Conservation (phyloP, 257 asterid species). For the Jasminum sambac region DNA sequence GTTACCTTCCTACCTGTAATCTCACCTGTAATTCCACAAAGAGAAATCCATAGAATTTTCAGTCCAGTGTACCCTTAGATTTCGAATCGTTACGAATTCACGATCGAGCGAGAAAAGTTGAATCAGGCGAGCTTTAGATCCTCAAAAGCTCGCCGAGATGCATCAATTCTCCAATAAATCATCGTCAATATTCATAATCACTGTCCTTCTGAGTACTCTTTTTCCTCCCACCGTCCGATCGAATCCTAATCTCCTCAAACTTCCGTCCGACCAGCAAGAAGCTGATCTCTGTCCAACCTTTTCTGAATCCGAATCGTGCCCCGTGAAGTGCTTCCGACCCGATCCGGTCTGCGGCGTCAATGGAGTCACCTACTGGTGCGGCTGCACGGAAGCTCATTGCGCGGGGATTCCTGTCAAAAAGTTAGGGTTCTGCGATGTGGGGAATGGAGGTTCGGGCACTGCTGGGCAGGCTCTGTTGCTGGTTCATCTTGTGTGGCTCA, state of each 20-base stretch:
- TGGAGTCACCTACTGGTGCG: slow-evolving; percentile 94
- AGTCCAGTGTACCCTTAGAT: neutral
- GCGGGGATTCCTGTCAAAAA: slow-evolving; percentile 71
- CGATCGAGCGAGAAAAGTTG: neutral
- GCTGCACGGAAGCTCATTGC: slow-evolving; percentile 92
- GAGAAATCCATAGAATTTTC: neutral
- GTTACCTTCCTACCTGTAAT: no score
- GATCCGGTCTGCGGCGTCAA: slow-evolving; percentile 92
- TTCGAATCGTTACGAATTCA: neutral
- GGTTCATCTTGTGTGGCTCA: slow-evolving; percentile 88
- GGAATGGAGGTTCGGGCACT: slow-evolving; percentile 77
- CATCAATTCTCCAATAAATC: slow-evolving; percentile 24
- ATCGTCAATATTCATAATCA: slow-evolving; percentile 30
- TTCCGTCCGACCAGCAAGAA: slow-evolving; percentile 41
- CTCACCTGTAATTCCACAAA: neutral
- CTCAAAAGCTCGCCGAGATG: slow-evolving; percentile 40
- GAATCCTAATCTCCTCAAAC: slow-evolving; percentile 35
- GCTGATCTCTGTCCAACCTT: slow-evolving; percentile 49
- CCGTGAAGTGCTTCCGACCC: slow-evolving; percentile 83
- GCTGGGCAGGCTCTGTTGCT: slow-evolving; percentile 88
- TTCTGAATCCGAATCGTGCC: slow-evolving; percentile 45
- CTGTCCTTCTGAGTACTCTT: slow-evolving; percentile 32
- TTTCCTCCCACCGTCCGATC: slow-evolving; percentile 51
- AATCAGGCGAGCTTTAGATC: slow-evolving; percentile 29
- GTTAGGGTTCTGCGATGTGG: slow-evolving; percentile 71